These are phyloP conservation scores for Ammopiptanthus mongolicus DNA, from an alignment of 306 rosid genomes.

Conservation along the genomic window DNA sequence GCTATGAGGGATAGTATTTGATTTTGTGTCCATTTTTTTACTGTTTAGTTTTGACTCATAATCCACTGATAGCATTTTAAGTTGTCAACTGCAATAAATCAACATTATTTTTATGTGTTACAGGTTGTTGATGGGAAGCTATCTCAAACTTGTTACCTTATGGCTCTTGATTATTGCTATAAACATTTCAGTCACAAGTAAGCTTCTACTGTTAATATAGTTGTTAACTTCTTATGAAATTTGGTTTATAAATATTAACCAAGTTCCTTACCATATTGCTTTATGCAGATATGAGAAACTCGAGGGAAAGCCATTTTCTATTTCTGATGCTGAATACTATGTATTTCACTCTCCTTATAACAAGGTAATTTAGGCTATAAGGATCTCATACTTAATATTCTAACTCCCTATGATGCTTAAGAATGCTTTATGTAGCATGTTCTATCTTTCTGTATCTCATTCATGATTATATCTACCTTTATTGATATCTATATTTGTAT, in stretches of 20 bases:
- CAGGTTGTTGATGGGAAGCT: constrained; percentile 96
- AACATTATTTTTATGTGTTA: constrained; percentile 10
- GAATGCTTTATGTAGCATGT: background rate
- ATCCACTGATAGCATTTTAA: background rate
- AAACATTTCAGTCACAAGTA: constrained; percentile 61
- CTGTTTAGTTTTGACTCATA: background rate
- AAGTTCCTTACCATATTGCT: constrained; percentile 17
- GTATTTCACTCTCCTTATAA: constrained; percentile 89
- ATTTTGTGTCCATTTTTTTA: background rate
- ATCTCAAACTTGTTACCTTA: constrained; percentile 82
- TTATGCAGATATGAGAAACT: constrained; percentile 65
- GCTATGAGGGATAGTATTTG: background rate
- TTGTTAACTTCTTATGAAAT: background rate
- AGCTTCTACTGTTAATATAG: constrained; percentile 24
- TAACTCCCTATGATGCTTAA: background rate
- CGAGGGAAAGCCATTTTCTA: constrained; percentile 59
- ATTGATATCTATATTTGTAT: background rate
- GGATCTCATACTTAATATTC: background rate
- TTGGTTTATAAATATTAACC: background rate
- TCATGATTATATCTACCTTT: background rate
- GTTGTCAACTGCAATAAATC: constrained; percentile 13
- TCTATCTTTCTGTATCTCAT: background rate
- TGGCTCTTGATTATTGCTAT: constrained; percentile 86
- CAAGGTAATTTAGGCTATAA: constrained; percentile 48
- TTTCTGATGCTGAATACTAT: constrained; percentile 69